Conservation (phyloP, 2,329 filamentous ascomycete species). For the Ceratocystis papillata region DNA sequence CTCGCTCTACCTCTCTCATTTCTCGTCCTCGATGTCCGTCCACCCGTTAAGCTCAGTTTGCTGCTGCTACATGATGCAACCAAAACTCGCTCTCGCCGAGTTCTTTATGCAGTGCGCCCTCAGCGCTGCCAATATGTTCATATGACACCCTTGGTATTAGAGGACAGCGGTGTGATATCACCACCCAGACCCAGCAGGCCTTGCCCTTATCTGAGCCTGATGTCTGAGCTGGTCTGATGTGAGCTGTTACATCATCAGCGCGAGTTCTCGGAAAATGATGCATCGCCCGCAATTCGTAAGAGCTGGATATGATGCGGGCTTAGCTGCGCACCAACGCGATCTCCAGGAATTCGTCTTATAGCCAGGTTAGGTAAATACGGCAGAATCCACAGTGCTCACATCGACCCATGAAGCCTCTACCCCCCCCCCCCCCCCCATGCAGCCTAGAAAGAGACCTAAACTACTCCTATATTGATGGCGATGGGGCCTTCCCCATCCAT, state of each 20-base stretch:
- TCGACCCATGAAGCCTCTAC: too few species aligned
- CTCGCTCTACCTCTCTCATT: not conserved
- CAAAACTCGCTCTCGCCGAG: slow-evolving; percentile 4
- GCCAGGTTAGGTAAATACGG: too few species aligned
- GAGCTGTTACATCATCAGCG: not conserved
- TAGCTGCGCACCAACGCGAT: too few species aligned
- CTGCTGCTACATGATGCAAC: not conserved
- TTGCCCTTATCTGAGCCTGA: not conserved
- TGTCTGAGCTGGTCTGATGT: not conserved
- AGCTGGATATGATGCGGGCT: too few species aligned
- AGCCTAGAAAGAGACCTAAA: too few species aligned
- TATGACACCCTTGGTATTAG: not conserved
- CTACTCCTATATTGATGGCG: too few species aligned
- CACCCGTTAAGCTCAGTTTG: not conserved
- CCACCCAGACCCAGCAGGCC: not conserved
- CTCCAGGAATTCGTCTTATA: too few species aligned
- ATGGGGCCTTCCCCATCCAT: too few species aligned
- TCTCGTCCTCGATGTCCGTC: not conserved
- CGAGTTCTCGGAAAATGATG: too few species aligned
- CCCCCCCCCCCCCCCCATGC: too few species aligned
- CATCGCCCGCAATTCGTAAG: too few species aligned
- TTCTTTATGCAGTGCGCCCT: slow-evolving; percentile 1
- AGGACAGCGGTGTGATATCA: not conserved
- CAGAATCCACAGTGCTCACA: too few species aligned
- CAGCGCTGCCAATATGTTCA: not conserved